Evolutionary conservation across 331 rosid genomes (phyloP), one percentile per base, ranked within the genome.

Genomic region (Arachis monticola): DNA sequence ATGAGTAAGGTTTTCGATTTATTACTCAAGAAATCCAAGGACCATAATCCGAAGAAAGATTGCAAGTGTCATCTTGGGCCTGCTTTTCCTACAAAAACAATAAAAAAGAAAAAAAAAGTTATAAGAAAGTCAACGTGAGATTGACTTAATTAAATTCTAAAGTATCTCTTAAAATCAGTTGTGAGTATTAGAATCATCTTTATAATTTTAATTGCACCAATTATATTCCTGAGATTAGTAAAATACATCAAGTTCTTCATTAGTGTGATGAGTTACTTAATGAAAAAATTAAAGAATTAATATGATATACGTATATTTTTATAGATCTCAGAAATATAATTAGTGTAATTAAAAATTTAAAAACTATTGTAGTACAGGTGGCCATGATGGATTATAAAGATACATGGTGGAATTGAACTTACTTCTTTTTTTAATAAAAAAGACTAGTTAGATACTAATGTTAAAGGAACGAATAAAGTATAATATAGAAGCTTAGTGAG

Each of bases 21-120:
- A 31, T 74, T 92, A 92, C 90, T 92, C 97, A 11, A 90, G 76
- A 82, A 92, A 88, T 69, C 87, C 94, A 7, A 90, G 82, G 31
- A 40, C 79, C 86, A 85, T 74, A 75, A 90, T 90, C 75, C 88
- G 87, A 7, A 90, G 30, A 70, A 89, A 85, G 53, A 86, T 17
- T 0, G 84, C 27, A 45, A 84, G 77, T 47, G 98, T 90, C 93
- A 90, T 81, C 84, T 84, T 88, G 11, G 96, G 92, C 80, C 96
- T 84, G 5, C 56, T 84, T 75, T 74, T 83, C 88, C 96, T 92
- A 89, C 48, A 77, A 12, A 77, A 75, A 8, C 0, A 7, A 5
- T 27, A 27, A 27, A 27, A 1, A 11, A 50, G 9, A 9, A 0
- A 11, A 7, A n/a, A 12, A 59, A 10, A 0, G 5, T 35, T 35